These are phyloP conservation scores for Daedalea quercina DNA, from an alignment of 768 basidiomycete species.

Conservation along the genomic window DNA sequence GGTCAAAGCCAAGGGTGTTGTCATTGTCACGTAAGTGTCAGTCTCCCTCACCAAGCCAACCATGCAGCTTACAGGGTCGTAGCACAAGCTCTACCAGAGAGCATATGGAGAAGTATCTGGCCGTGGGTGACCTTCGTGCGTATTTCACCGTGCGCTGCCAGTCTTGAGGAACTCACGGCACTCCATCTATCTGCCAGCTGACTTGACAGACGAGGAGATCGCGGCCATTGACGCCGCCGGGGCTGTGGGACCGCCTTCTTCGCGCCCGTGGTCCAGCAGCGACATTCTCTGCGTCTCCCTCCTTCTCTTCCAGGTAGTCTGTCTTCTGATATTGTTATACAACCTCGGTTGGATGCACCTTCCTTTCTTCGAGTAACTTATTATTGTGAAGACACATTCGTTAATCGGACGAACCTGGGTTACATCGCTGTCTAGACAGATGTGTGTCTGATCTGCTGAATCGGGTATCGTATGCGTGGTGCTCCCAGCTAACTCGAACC, in stretches of 20 bases:
- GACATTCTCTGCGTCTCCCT: neutral
- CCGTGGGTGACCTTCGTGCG: slow-evolving; percentile 50
- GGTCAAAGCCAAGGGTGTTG: slow-evolving; percentile 59
- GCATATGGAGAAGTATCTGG: slow-evolving; percentile 63
- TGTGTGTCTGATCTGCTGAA: no score
- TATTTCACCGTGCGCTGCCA: neutral
- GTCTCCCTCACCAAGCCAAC: neutral
- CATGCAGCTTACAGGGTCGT: neutral
- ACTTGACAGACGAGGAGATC: slow-evolving; percentile 51
- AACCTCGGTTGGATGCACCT: no score
- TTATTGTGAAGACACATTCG: no score
- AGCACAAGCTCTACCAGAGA: slow-evolving; percentile 58
- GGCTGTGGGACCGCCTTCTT: slow-evolving; percentile 42
- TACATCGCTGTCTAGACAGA: no score
- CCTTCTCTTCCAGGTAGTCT: no score
- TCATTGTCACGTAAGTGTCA: slow-evolving; percentile 49
- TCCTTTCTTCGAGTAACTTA: no score
- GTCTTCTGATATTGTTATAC: no score
- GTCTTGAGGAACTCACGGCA: neutral
- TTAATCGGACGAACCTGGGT: no score
- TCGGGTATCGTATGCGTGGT: no score
- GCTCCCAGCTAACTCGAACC: no score
- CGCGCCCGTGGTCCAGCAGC: neutral
- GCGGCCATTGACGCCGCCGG: slow-evolving; percentile 59
- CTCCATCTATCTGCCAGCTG: slow-evolving; percentile 25